A percentile compares a stretch with the other conserved stretches of the same genome.
Conservation (phyloP, 1,139 yeast species). For the Nadsonia starkeyi-henricii region DNA sequence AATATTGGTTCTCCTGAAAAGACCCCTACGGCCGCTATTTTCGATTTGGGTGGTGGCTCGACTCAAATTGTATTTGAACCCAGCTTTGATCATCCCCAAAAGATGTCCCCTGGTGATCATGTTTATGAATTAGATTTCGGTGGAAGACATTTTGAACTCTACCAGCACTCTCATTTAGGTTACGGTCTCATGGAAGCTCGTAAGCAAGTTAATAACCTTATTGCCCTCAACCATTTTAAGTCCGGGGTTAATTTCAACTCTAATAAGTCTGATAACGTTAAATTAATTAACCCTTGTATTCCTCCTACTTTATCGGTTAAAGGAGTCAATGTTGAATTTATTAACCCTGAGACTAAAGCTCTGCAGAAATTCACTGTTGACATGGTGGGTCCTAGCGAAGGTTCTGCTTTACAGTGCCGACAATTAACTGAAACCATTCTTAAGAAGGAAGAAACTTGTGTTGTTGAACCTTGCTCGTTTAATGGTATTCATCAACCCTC, state of each 20-base stretch:
- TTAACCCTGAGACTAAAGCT: constrained; percentile 30
- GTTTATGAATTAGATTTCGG: constrained; percentile 73
- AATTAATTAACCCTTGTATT: constrained; percentile 63
- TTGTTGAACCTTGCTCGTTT: constrained; percentile 75
- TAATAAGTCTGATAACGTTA: constrained; percentile 21
- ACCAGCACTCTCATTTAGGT: constrained; percentile 91
- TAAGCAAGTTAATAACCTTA: constrained; percentile 51
- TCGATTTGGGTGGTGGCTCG: constrained; percentile 97
- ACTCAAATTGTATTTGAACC: constrained; percentile 98
- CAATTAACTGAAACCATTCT: constrained; percentile 66
- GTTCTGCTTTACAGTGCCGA: constrained; percentile 65
- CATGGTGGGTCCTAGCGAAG: constrained; percentile 62
- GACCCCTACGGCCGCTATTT: constrained; percentile 84
- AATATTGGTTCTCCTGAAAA: constrained; percentile 67
- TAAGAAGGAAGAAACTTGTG: constrained; percentile 70
- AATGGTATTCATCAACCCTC: constrained; percentile 97
- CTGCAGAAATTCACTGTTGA: constrained; percentile 36
- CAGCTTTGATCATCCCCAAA: constrained; percentile 29
- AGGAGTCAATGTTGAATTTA: constrained; percentile 39
- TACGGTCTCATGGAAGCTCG: constrained; percentile 93
- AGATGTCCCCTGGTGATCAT: constrained; percentile 76
- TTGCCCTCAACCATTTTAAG: constrained; percentile 14
- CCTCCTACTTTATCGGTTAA: constrained; percentile 47
- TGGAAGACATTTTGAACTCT: constrained; percentile 62
- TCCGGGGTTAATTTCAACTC: constrained; percentile 10